Evolutionary conservation across 176 grass and related monocot species (phyloP).

Genomic region (Eragrostis curvula): DNA sequence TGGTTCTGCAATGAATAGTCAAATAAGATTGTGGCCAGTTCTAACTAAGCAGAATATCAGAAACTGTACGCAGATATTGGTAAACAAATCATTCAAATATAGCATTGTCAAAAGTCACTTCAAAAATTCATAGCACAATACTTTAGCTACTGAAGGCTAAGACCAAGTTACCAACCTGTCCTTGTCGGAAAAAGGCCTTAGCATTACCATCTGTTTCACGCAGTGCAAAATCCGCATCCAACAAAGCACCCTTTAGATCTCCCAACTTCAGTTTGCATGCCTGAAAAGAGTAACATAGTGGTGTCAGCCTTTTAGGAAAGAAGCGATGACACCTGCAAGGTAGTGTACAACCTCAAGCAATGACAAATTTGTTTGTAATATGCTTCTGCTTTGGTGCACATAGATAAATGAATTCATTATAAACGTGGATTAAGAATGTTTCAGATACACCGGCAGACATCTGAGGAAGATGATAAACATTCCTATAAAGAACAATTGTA

Average conservation of each 20-base stretch:
- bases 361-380: not conserved
- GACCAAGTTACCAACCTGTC: conserved; percentile 74
- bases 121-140: conserved; percentile 2
- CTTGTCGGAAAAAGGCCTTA: conserved; percentile 98
- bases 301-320: conserved; percentile 27
- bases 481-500: not conserved
- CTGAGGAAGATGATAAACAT: not conserved
- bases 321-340: not conserved
- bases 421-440: not conserved
- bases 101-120: not conserved
- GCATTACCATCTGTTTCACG: conserved; percentile 96
- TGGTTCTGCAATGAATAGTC: not conserved
- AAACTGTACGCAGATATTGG: not conserved
- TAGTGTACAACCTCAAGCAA: not conserved
- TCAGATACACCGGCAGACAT: not conserved
- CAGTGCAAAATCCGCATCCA: conserved; percentile 97
- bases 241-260: conserved; percentile 85
- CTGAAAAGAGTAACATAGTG: conserved; percentile 44
- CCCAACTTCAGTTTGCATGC: conserved; percentile 96
- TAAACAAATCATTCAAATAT: not conserved
- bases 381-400: not conserved
- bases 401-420: not conserved
- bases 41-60: conserved; percentile 13
- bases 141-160: conserved; percentile 8
- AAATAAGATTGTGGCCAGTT: conserved; percentile 1